Percentiles rank a stretch among this genome's conserved stretches.
Evolutionary conservation across 805 yeast genomes (phyloP).

Genomic region (Starmerella lactis-condensi): DNA sequence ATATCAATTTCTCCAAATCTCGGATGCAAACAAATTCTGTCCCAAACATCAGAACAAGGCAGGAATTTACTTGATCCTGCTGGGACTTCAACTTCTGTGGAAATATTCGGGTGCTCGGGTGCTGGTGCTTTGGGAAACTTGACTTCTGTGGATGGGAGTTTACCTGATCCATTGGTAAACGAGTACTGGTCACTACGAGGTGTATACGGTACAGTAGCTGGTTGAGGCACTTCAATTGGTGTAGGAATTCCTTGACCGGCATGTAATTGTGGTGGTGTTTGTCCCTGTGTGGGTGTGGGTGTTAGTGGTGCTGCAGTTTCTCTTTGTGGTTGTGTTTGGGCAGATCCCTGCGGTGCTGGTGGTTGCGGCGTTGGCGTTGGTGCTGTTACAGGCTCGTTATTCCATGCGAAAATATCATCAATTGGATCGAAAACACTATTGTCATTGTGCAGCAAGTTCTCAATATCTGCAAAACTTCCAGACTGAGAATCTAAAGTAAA

Average conservation of each 20-base stretch:
- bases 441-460: slow-evolving; percentile 21
- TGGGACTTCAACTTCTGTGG: slow-evolving; percentile 21
- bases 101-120: slow-evolving; percentile 1
- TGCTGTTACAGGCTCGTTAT: slow-evolving; percentile 1
- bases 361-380: slow-evolving; percentile 1
- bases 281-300: no score
- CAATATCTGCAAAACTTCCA: slow-evolving; percentile 14
- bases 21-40: slow-evolving; percentile 84
- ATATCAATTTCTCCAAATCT: slow-evolving; percentile 83
- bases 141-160: no score
- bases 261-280: no score
- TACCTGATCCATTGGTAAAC: no score
- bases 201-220: no score
- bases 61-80: slow-evolving; percentile 23
- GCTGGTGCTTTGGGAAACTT: no score
- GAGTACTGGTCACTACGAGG: no score
- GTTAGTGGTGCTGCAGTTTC: background rate
- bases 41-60: slow-evolving; percentile 90
- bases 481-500: slow-evolving; percentile 1
- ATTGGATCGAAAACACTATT: slow-evolving; percentile 24
- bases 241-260: no score
- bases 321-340: slow-evolving; percentile 1
- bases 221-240: no score
- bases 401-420: slow-evolving; percentile 17
- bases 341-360: background rate